Evolutionary conservation across 2,329 filamentous ascomycete genomes (phyloP), one percentile per base, ranked within the genome.

Genomic region (Ilyonectria sp.): DNA sequence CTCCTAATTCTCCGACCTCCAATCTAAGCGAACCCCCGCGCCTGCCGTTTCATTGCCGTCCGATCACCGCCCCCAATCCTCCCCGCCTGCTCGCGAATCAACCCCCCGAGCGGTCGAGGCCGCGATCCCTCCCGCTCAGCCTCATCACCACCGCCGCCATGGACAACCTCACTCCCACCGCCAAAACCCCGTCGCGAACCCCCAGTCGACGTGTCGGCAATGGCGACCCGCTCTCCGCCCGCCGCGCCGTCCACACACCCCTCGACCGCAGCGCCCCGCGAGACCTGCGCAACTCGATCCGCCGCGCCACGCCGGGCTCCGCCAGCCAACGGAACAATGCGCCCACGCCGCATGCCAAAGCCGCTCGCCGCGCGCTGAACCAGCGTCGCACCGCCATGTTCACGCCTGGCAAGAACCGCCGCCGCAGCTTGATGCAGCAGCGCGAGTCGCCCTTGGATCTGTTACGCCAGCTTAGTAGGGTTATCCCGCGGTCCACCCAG

Each of bases 261-360:
- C 82, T 83, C 67, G 77, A 82, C 59, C 79, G 81, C 40, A 78
- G 70, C 29, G 73, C 73, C 33, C 68, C 79, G 3, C 79, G 80
- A 29, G 79, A 82, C 19, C 74, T 81, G 35, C 78, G 82, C 53
- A 81, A 80, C 57, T 83, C 82, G 3, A 73, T 81, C 35, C 75
- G 81, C 15, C 80, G 80, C 35, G 84, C 83, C 11, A 82, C 83
- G 46, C 84, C 84, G 10, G 83, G 82, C 37, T 87, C 86, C 2
- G 86, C 76, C 11, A 73, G 80, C 2, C 78, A 81, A 47, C 80
- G 82, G 56, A 80, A 79, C 69, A 82, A 84, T 77, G 81, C 82
- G 13, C 81, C 84, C 3, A 91, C 90, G 19, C 90, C 90, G 0
- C 90, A 92, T 75, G 89, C 86, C 53, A 86, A 86, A 71, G 89